Evolutionary conservation across 73 alveolate species (phyloP), one percentile per base, ranked within the genome.

Genomic region (Uronychia setigera): DNA sequence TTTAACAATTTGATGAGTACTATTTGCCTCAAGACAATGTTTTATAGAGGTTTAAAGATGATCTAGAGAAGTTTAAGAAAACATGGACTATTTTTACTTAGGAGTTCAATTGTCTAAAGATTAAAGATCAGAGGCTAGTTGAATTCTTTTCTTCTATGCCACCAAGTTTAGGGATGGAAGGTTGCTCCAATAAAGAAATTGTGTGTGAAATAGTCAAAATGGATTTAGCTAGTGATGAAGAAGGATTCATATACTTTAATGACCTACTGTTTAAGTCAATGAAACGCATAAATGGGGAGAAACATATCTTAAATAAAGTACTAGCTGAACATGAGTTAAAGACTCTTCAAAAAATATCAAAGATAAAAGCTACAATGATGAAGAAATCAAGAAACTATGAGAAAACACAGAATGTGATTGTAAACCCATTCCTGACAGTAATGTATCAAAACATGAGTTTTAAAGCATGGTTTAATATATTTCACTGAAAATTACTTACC

Each of bases 361-460:
- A 67, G 35, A 82, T 82, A 27, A 82, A 74, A 30, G 30, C 59
- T n/a, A 74, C 59, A 31, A 28, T 13, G 35, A 60, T 82, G 1
- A 9, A 13, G 32, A 74, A 30, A 1, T 33, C 58, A 67, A 60
- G 89, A 31, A 30, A 74, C 29, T 11, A 33, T 9, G 83, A 60
- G 35, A 82, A 77, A 33, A 31, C 32, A 1, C 59, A 82, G 33
- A 83, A 82, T 14, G 89, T 82, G 32, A 67, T 83, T 31, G 83
- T 74, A 14, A 82, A 82, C 74, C 89, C 89, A 31, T 82, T 82
- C 35, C 33, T 82, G 26, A 58, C 89, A 1, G 77, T 82, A 31
- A 82, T 82, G 89, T 82, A 82, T 46, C 59, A 82, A 31, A 82
- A 74, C 57, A 82, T 82, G 89, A 67, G 83, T 26, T 83, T 83